phyloP scores from a whole-genome alignment of 805 yeast species.

The Schwanniomyces vanrijiae region DNA sequence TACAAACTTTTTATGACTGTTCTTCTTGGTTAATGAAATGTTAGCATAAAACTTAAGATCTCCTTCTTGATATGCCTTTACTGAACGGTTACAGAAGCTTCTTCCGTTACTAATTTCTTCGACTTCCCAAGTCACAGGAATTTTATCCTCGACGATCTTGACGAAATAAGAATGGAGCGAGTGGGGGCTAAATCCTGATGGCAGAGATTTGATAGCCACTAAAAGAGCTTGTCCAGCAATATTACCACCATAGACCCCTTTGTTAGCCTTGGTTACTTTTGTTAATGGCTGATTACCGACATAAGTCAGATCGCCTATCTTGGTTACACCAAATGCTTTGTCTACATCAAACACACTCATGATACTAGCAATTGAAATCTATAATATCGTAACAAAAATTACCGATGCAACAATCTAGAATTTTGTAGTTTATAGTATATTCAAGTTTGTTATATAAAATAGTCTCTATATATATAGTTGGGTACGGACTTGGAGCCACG shows the following conservation, averaged over 20 bases:
- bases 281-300: conserved; percentile 18
- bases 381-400: neutral
- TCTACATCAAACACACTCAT: conserved; percentile 10
- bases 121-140: conserved; percentile 28
- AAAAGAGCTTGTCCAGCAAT: conserved; percentile 35
- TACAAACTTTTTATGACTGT: conserved; percentile 21
- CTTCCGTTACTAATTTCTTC: conserved; percentile 34
- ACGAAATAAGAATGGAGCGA: conserved; percentile 35
- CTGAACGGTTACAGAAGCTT: conserved; percentile 31
- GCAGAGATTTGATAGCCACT: conserved; percentile 28
- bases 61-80: conserved; percentile 27
- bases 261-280: conserved; percentile 22
- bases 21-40: conserved; percentile 33
- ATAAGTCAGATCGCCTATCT: conserved; percentile 13
- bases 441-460: neutral
- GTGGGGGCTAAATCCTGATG: conserved; percentile 33
- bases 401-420: neutral
- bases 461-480: neutral
- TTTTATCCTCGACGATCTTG: conserved; percentile 14
- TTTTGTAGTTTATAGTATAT: neutral
- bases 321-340: conserved; percentile 17
- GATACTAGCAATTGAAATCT: neutral
- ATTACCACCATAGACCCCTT: conserved; percentile 35
- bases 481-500: neutral
- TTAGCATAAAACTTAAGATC: conserved; percentile 26